Conservation (phyloP, 495 filamentous ascomycete genomes). For the Tuber aestivum region DNA sequence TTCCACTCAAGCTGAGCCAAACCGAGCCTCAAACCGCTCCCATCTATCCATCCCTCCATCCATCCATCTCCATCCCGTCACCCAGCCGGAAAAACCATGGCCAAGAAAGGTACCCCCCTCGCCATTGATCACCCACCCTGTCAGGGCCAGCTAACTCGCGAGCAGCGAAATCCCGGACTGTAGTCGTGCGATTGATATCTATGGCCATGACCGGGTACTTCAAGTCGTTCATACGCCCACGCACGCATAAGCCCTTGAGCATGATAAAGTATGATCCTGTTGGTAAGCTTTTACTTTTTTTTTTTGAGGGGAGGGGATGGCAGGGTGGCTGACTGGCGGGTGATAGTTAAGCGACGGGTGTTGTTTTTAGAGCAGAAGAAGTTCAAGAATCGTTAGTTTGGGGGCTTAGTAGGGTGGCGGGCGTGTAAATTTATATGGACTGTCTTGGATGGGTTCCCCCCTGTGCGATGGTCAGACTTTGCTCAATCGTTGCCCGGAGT, state of each 20-base stretch:
- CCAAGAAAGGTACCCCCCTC: conserved; percentile 50
- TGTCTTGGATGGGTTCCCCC: background rate
- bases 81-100: conserved; percentile 46
- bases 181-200: conserved; percentile 87
- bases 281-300: conserved; percentile 55
- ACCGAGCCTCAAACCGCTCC: conserved; percentile 8
- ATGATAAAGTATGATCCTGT: conserved; percentile 99
- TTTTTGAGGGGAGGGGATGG: background rate
- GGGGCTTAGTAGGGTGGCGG: background rate
- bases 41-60: conserved; percentile 1
- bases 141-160: conserved; percentile 12
- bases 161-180: conserved; percentile 82
- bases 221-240: conserved; percentile 77
- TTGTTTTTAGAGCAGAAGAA: background rate
- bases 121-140: background rate
- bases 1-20: conserved; percentile 15
- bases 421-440: background rate
- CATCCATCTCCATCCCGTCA: conserved; percentile 3
- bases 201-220: conserved; percentile 99
- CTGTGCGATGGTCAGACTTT: background rate
- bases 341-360: background rate
- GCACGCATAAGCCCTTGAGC: conserved; percentile 73
- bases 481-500: background rate
- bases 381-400: background rate
- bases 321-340: background rate